phyloP scores from a whole-genome alignment of 2,329 filamentous ascomycete species.

The Beauveria pseudobassiana region DNA sequence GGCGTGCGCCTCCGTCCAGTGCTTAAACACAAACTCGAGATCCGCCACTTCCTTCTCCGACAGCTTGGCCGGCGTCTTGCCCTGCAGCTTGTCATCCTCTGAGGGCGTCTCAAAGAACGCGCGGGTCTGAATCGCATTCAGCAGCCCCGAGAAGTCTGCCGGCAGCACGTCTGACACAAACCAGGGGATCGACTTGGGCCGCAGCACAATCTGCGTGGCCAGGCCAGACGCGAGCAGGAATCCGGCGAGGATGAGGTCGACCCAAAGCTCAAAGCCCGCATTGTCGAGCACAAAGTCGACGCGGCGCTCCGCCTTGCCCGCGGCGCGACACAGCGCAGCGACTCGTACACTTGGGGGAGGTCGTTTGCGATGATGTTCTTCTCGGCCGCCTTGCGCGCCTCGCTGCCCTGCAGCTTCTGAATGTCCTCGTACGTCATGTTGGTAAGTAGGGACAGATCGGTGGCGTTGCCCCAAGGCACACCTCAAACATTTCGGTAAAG shows the following conservation, averaged over 20 bases:
- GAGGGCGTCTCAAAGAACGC: conserved; percentile 70
- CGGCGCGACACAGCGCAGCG: conserved; percentile 58
- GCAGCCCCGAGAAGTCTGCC: conserved; percentile 72
- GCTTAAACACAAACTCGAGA: conserved; percentile 68
- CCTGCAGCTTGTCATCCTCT: conserved; percentile 54
- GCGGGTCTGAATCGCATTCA: conserved; percentile 72
- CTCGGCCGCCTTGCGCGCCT: conserved; percentile 79
- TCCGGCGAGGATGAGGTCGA: conserved; percentile 85
- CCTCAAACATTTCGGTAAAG: conserved; percentile 91
- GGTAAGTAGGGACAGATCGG: conserved; percentile 84
- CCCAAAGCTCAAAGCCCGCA: conserved; percentile 93
- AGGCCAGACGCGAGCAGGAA: conserved; percentile 80
- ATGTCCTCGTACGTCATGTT: conserved; percentile 92
- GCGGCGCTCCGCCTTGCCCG: conserved; percentile 59
- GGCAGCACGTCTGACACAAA: conserved; percentile 95
- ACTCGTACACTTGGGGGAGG: conserved; percentile 61
- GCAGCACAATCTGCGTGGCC: conserved; percentile 79
- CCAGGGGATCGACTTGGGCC: conserved; percentile 95
- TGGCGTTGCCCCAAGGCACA: conserved; percentile 98
- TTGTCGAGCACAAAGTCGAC: conserved; percentile 97
- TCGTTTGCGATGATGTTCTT: conserved; percentile 91
- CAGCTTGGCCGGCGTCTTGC: conserved; percentile 53
- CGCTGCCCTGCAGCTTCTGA: conserved; percentile 85
- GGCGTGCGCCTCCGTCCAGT: conserved; percentile 72
- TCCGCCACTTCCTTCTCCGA: conserved; percentile 59